Percentiles rank a stretch among this genome's conserved stretches.
These are phyloP conservation scores for Magnolia kwangsiensis DNA, from an alignment of 164 flowering plant species.

Conservation along the genomic window DNA sequence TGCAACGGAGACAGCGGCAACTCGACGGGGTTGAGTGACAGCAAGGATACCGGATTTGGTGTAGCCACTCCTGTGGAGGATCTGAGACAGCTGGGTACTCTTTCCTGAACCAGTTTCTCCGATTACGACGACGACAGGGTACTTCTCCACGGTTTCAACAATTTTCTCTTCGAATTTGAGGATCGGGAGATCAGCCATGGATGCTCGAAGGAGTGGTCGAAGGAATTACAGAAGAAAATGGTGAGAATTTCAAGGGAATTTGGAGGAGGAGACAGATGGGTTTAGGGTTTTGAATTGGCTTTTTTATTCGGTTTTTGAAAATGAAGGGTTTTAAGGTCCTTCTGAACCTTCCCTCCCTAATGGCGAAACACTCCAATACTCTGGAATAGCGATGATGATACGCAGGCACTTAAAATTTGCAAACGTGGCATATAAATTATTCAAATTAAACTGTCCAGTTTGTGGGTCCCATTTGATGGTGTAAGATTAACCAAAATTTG, in stretches of 20 bases:
- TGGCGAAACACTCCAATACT: no score
- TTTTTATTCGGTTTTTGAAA: neutral
- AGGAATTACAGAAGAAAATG: neutral
- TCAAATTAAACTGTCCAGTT: no score
- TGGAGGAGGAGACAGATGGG: neutral
- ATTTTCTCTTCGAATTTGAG: conserved; percentile 83
- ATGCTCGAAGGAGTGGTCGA: neutral
- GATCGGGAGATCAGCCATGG: conserved; percentile 69
- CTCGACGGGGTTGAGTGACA: conserved; percentile 95
- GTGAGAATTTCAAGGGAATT: neutral
- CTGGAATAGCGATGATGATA: no score
- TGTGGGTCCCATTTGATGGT: no score
- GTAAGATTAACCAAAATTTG: no score
- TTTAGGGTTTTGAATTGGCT: neutral
- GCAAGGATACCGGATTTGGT: conserved; percentile 49
- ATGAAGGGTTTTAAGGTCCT: neutral
- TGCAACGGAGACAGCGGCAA: conserved; percentile 93
- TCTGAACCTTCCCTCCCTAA: neutral
- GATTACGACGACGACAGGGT: conserved; percentile 72
- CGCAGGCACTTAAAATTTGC: no score
- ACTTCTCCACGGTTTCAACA: conserved; percentile 59
- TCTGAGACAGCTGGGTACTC: conserved; percentile 98
- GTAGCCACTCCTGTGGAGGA: conserved; percentile 69
- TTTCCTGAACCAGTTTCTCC: conserved; percentile 99
- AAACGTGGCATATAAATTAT: no score